Conservation (phyloP, 768 basidiomycete species). For the Hypsizygus marmoreus region DNA sequence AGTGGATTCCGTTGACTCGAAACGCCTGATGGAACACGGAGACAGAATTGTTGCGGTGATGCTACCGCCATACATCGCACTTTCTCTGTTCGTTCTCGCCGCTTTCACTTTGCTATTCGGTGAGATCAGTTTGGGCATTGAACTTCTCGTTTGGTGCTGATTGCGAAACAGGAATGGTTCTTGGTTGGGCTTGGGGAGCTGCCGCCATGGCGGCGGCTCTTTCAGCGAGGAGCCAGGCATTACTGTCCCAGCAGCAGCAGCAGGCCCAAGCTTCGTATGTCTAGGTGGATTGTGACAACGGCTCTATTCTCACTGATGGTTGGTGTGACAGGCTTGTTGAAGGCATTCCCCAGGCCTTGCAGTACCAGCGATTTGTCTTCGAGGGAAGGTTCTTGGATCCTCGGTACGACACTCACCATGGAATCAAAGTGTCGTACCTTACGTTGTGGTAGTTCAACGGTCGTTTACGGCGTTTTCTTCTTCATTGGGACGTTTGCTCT, state of each 20-base stretch:
- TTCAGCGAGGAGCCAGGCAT: slow-evolving; percentile 34
- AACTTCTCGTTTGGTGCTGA: background rate
- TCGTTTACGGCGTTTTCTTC: slow-evolving; percentile 45
- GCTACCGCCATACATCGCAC: slow-evolving; percentile 39
- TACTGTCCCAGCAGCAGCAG: slow-evolving; percentile 36
- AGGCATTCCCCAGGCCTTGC: slow-evolving; percentile 26
- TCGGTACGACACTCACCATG: slow-evolving; percentile 39
- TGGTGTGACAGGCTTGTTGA: slow-evolving; percentile 26
- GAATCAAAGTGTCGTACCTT: slow-evolving; percentile 33
- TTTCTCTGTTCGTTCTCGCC: slow-evolving; percentile 39
- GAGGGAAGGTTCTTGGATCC: slow-evolving; percentile 45
- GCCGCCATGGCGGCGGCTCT: slow-evolving; percentile 45
- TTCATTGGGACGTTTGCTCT: slow-evolving; percentile 44
- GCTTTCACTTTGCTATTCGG: slow-evolving; percentile 35
- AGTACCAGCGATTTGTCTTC: slow-evolving; percentile 35
- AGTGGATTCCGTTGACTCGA: slow-evolving; percentile 9
- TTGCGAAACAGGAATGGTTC: slow-evolving; percentile 34
- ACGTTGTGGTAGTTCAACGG: slow-evolving; percentile 32
- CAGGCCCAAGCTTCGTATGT: slow-evolving; percentile 37
- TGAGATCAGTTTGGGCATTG: slow-evolving; percentile 9
- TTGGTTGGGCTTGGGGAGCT: slow-evolving; percentile 50
- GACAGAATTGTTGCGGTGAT: slow-evolving; percentile 40
- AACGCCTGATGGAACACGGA: background rate
- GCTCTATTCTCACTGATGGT: background rate
- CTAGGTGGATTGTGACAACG: background rate